These are phyloP conservation scores for Penicillium sclerotigenum DNA, from an alignment of 2,329 filamentous ascomycete genomes.

Conservation along the genomic window DNA sequence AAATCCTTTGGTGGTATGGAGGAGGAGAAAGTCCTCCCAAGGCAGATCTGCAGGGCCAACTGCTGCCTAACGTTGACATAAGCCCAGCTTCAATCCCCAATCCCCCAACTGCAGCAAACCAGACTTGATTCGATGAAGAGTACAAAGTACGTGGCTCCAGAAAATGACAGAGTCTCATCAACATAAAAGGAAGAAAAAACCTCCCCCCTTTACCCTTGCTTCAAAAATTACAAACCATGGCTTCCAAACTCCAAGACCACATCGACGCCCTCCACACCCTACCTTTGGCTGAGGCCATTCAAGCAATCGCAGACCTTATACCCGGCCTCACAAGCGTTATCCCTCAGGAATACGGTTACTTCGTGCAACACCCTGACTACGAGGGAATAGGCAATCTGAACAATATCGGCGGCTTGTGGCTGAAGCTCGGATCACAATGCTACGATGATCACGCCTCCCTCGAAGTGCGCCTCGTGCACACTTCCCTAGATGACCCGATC, in stretches of 20 bases:
- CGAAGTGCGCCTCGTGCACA: constrained; percentile 15
- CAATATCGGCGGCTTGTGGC: constrained; percentile 14
- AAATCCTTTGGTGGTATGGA: no score
- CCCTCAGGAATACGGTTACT: constrained; percentile 9
- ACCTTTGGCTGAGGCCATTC: constrained; percentile 9
- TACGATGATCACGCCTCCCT: constrained; percentile 16
- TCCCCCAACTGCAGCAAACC: background rate
- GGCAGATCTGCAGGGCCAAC: background rate
- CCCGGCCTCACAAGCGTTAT: constrained; percentile 13
- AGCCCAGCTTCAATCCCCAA: background rate
- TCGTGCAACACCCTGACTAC: constrained; percentile 14
- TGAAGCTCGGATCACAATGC: constrained; percentile 11
- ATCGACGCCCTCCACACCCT: constrained; percentile 12
- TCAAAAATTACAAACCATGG: background rate
- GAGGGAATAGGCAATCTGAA: constrained; percentile 15
- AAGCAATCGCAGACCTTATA: constrained; percentile 11
- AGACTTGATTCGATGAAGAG: background rate
- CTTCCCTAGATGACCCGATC: constrained; percentile 13
- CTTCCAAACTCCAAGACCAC: constrained; percentile 6
- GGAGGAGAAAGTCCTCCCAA: no score
- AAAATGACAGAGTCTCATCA: background rate
- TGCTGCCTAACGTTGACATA: background rate
- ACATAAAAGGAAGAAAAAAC: background rate
- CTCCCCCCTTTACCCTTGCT: background rate
- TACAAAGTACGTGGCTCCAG: background rate